These are phyloP conservation scores for Rhypophila decipiens DNA, from an alignment of 495 filamentous ascomycete species.

Conservation along the genomic window DNA sequence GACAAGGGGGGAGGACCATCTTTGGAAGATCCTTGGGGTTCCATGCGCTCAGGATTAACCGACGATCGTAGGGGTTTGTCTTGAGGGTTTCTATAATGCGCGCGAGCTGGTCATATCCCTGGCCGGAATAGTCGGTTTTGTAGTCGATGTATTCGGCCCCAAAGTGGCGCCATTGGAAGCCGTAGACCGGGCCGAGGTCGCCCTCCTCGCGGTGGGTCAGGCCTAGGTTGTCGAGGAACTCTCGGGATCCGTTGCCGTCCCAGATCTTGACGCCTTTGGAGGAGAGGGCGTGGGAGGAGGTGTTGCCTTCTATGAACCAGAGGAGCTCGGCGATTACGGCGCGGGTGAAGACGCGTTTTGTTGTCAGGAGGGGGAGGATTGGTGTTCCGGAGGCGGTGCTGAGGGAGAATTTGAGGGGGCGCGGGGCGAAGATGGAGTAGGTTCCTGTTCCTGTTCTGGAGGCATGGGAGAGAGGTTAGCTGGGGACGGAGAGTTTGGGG, in stretches of 20 bases:
- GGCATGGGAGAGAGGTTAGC: background rate
- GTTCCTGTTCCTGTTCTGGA: slow-evolving; percentile 87
- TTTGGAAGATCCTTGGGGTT: slow-evolving; percentile 77
- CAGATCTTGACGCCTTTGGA: slow-evolving; percentile 87
- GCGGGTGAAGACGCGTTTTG: slow-evolving; percentile 90
- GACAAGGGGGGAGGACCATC: slow-evolving; percentile 95
- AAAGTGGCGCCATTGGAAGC: slow-evolving; percentile 99
- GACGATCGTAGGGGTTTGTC: slow-evolving; percentile 75
- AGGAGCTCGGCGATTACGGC: slow-evolving; percentile 90
- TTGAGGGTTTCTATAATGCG: slow-evolving; percentile 78
- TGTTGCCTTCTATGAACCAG: slow-evolving; percentile 87
- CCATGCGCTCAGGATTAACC: slow-evolving; percentile 89
- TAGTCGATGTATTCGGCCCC: slow-evolving; percentile 80
- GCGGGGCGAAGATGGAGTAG: slow-evolving; percentile 78
- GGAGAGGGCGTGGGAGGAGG: slow-evolving; percentile 67
- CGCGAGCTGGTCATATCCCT: slow-evolving; percentile 88
- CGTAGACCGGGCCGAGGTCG: slow-evolving; percentile 93
- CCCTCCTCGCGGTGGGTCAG: slow-evolving; percentile 72
- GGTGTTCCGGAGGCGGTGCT: slow-evolving; percentile 50
- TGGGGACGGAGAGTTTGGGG: background rate
- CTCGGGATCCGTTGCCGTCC: slow-evolving; percentile 92
- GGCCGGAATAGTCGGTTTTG: slow-evolving; percentile 73
- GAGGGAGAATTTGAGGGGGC: slow-evolving; percentile 78
- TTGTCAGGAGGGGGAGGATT: slow-evolving; percentile 86
- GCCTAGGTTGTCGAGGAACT: slow-evolving; percentile 77